Evolutionary conservation across 2,329 filamentous ascomycete species (phyloP).

Genomic region (Nigrograna mackinnonii): DNA sequence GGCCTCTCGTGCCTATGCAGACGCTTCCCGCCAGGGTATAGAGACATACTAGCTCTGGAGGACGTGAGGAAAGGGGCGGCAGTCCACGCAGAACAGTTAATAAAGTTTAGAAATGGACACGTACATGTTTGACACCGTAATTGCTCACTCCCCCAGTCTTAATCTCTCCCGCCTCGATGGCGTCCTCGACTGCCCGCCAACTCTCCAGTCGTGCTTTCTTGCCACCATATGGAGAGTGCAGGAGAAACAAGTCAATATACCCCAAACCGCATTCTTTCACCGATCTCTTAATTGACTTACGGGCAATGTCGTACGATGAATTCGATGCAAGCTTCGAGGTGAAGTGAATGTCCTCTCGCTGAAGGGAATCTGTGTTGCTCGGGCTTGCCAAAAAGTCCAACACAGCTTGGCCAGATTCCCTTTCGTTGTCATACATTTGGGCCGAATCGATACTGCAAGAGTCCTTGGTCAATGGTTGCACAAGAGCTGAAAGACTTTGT

Average conservation of each 20-base stretch:
- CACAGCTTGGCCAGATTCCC: conserved; percentile 69
- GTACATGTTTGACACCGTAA: conserved; percentile 73
- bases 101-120: no score
- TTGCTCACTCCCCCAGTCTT: conserved; percentile 77
- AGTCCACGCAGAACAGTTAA: no score
- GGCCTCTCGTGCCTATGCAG: no score
- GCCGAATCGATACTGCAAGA: conserved; percentile 57
- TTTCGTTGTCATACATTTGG: conserved; percentile 73
- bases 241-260: conserved; percentile 78
- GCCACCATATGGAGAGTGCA: conserved; percentile 80
- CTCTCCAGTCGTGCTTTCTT: conserved; percentile 68
- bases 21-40: no score
- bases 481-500: conserved; percentile 13
- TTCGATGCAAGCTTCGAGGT: conserved; percentile 77
- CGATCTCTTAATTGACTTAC: conserved; percentile 66
- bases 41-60: no score
- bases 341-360: conserved; percentile 74
- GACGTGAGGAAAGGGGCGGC: no score
- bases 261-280: conserved; percentile 68
- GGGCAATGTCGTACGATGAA: conserved; percentile 68
- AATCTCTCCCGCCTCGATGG: conserved; percentile 71
- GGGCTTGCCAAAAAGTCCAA: conserved; percentile 55
- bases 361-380: conserved; percentile 55
- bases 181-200: conserved; percentile 78
- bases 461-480: conserved; percentile 23